Evolutionary conservation across 306 rosid species (phyloP), one percentile per base, ranked within the genome.

Genomic region (Ormosia semicastrata): DNA sequence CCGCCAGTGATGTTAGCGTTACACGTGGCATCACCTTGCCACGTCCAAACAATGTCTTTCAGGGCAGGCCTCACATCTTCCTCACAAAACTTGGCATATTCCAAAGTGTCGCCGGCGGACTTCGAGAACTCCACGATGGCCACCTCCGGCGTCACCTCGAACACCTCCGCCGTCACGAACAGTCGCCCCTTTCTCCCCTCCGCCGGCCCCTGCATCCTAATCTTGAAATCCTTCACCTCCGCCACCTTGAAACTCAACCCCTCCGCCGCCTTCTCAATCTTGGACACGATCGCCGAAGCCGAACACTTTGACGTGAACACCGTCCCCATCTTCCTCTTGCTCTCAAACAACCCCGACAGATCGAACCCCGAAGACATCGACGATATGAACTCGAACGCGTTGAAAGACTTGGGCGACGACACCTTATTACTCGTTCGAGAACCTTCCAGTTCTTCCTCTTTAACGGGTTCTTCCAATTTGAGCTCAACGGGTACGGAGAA

Each of bases 41-140:
- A 93, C 33, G 92, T 89, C 98, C 97, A 93, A 6, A 93, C 98
- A 13, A 93, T 89, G 86, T 93, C 98, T 78, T 89, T 90, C 84
- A 93, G 43, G 4, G 91, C 90, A 7, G 98, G 88, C 86, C 98
- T 79, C 17, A 93, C 90, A 32, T 84, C 91, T 17, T 90, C 91
- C 8, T 90, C 93, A 50, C 89, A 93, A 15, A 93, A 91, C 87
- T 84, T 90, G 0, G 75, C 83, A 59, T 90, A 93, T 81, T 93
- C 98, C 85, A 93, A 54, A 1, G 91, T 87, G 41, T 93, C 97
- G 14, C 98, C 97, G 81, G 94, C 75, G 47, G 97, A 90, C 87
- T 93, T 93, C 0, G 85, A 83, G 43, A 93, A 90, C 74, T 93
- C 91, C 0, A 93, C 98, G 33, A 93, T 85, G 58, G 94, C 71